These are phyloP conservation scores for Grigorovia jiainica DNA, from an alignment of 805 yeast genomes.

Conservation along the genomic window DNA sequence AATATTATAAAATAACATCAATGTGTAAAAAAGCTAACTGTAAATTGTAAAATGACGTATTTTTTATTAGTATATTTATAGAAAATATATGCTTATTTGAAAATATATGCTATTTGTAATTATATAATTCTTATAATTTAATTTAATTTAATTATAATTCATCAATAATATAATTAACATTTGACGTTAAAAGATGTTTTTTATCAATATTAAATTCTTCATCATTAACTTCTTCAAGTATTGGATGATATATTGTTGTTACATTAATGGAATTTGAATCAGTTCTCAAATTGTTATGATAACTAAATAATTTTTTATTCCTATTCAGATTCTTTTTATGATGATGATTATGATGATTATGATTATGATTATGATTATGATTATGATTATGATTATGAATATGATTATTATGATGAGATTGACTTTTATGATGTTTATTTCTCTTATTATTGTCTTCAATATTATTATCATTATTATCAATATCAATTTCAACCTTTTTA, in stretches of 20 bases:
- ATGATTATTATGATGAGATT: too few species aligned
- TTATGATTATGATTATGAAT: neutral
- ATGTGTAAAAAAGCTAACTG: too few species aligned
- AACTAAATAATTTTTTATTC: neutral
- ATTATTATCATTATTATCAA: neutral
- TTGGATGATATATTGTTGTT: constrained; percentile 7
- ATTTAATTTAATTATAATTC: too few species aligned
- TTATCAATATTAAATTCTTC: constrained; percentile 13
- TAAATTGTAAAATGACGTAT: too few species aligned
- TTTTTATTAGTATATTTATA: too few species aligned
- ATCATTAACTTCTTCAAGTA: constrained; percentile 26
- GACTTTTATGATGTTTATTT: too few species aligned
- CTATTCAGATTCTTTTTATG: neutral
- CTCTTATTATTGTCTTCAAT: too few species aligned
- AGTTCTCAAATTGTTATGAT: neutral
- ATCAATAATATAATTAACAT: constrained; percentile 20
- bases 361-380: neutral
- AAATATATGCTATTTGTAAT: neutral
- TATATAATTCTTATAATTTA: too few species aligned
- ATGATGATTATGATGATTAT: neutral
- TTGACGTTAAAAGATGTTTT: neutral
- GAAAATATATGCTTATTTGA: too few species aligned
- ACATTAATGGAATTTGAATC: neutral
- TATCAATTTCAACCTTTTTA: neutral
- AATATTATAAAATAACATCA: too few species aligned